Evolutionary conservation across 306 rosid genomes (phyloP), one percentile per base, ranked within the genome.

Genomic region (Citrullus amarus): DNA sequence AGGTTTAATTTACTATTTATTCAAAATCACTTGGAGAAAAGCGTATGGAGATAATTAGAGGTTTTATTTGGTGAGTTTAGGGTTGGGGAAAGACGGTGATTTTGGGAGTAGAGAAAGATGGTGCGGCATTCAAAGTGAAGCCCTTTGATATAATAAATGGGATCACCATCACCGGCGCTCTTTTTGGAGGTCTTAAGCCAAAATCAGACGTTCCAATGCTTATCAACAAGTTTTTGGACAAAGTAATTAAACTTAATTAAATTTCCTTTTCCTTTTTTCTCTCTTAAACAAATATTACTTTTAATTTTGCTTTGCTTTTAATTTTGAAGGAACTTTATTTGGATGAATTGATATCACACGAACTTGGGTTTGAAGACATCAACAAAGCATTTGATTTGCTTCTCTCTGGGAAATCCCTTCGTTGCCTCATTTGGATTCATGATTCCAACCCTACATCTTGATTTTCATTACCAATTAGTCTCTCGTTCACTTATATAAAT

Each of bases 31-130:
- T 25, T 25, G 28, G 28, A 25, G 28, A 25, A 25, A 25, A 25
- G 28, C 28, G 28, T 25, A 25, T 25, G 28, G 28, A 25, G 28
- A 25, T 25, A 25, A 25, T 25, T 0, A 25, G 28, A 25, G 28
- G 28, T 25, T 25, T 25, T 25, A 25, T 25, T 25, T 25, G 28
- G 28, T 25, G 28, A 25, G 28, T 25, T 32, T 32, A 39, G 91
- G 91, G 90, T 54, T 88, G 94, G 90, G 93, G 91, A 18, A 79
- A 84, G 80, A 88, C 97, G 0, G 81, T 88, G 60, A 81, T 88
- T 53, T 20, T 88, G 39, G 91, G 91, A 41, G 79, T 88, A 79
- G 91, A 90, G 80, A 84, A 76, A 88, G 87, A 84, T 7, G 91
- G 88, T 3, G 39, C 82, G 5, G 77, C 87, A 6, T 0, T 90